Evolutionary conservation across 139 green algal genomes (phyloP), one percentile per base, ranked within the genome.

Genomic region (Tetradesmus obliquus): DNA sequence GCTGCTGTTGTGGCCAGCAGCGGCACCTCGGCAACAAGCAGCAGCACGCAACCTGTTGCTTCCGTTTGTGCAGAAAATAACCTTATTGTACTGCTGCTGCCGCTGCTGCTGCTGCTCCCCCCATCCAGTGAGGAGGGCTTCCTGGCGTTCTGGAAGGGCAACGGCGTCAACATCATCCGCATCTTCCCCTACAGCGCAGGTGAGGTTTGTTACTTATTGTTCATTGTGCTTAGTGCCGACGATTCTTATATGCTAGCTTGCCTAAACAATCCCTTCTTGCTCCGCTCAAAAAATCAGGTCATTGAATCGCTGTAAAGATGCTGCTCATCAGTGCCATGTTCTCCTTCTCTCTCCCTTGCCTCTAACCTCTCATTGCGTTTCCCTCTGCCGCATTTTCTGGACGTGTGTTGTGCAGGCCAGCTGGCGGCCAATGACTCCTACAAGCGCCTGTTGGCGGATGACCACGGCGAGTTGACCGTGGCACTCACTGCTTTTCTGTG

Each of bases 151-250:
- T 99, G 98, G 98, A 99, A 99, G 88, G 98, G 98, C 84, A 99
- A 99, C 92, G 94, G 95, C 8, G 94, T 96, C 45, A 99, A 99
- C 91, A 96, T 99, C 83, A 95, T 99, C 54, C 95, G 98, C 83
- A 98, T 99, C 87, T 99, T 99, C 79, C 98, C 98, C 17, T 99
- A 99, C 93, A 98, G 97, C 1, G 97, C 97, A 24, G 94, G 79
- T 84, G 24, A 19, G 74, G 2, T 45, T 45, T 17, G 13, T 76
- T 13, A 45, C 32, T 45, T 45, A 45, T 45, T 45, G 32, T 45
- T 45, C 32, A 45, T 45, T 45, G 32, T 45, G 32, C 32, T 45
- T 45, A 45, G 32, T 45, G 32, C 32, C 32, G 32, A 45, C 32
- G 32, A 45, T 45, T 45, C 32, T 45, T 45, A 45, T 45, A 45